Percentiles rank a stretch among this genome's conserved stretches.
Evolutionary conservation across 371 early-diverging fungal genomes (phyloP).

Genomic region (Mucor irregularis): DNA sequence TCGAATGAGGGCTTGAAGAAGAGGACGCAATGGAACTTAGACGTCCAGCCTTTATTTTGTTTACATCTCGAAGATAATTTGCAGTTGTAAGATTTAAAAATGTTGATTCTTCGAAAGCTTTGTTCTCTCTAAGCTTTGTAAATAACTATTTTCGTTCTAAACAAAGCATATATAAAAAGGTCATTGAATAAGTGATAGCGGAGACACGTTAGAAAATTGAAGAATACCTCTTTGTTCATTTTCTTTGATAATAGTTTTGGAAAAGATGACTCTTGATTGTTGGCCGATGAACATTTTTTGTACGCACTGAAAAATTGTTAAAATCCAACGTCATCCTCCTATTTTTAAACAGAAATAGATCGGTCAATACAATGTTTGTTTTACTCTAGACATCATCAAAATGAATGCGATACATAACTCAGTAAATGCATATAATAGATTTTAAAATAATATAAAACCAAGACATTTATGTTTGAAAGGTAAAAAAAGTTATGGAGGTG

Average conservation of each 20-base stretch:
- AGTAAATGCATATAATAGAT: constrained; percentile 1
- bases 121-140: constrained; percentile 8
- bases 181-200: too few species aligned
- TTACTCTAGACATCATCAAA: too few species aligned
- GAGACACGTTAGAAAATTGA: neutral
- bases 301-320: too few species aligned
- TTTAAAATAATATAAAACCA: constrained; percentile 8
- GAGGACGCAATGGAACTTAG: constrained; percentile 4
- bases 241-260: neutral
- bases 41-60: constrained; percentile 1
- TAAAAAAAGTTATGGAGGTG: neutral
- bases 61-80: constrained; percentile 3
- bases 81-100: constrained; percentile 4
- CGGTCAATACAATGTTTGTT: too few species aligned
- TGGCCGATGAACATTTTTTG: neutral
- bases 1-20: constrained; percentile 5
- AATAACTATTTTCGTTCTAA: constrained; percentile 7
- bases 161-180: neutral
- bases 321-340: too few species aligned
- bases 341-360: too few species aligned
- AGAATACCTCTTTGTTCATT: constrained; percentile 2
- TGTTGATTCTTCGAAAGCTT: constrained; percentile 3
- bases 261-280: neutral
- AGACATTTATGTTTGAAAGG: constrained; percentile 5
- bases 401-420: constrained; percentile 7